Evolutionary conservation across 805 yeast species (phyloP).

Genomic region (Yamadazyma akitaensis): DNA sequence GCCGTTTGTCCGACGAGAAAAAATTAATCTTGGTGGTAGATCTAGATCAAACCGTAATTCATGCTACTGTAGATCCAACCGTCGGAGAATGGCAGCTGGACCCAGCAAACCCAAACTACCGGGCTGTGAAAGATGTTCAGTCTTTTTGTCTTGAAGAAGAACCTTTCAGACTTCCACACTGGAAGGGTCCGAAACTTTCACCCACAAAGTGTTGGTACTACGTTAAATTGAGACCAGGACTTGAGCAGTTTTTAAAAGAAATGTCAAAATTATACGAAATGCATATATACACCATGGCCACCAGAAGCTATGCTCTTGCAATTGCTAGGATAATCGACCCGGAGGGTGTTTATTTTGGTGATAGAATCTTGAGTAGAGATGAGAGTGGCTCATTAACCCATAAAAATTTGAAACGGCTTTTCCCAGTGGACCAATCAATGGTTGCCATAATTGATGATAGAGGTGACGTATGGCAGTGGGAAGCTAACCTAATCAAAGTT

Average conservation of each 20-base stretch:
- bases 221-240: conserved; percentile 88
- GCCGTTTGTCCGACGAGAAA: conserved; percentile 54
- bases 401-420: conserved; percentile 80
- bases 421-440: conserved; percentile 95
- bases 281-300: conserved; percentile 98
- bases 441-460: conserved; percentile 95
- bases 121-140: conserved; percentile 76
- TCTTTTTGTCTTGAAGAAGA: conserved; percentile 79
- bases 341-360: conserved; percentile 79
- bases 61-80: conserved; percentile 96
- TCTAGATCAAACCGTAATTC: conserved; percentile 95
- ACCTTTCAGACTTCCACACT: conserved; percentile 52
- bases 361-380: conserved; percentile 86
- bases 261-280: conserved; percentile 72
- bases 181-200: conserved; percentile 58
- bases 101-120: conserved; percentile 78
- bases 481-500: conserved; percentile 83
- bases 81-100: conserved; percentile 96
- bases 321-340: conserved; percentile 93
- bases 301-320: conserved; percentile 85
- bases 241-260: conserved; percentile 64
- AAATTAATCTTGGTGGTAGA: conserved; percentile 91
- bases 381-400: conserved; percentile 92
- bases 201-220: conserved; percentile 78
- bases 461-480: conserved; percentile 99